Base-by-base conservation (phyloP, 495 filamentous ascomycete genomes). In the Talaromyces wortmannii region DNA sequence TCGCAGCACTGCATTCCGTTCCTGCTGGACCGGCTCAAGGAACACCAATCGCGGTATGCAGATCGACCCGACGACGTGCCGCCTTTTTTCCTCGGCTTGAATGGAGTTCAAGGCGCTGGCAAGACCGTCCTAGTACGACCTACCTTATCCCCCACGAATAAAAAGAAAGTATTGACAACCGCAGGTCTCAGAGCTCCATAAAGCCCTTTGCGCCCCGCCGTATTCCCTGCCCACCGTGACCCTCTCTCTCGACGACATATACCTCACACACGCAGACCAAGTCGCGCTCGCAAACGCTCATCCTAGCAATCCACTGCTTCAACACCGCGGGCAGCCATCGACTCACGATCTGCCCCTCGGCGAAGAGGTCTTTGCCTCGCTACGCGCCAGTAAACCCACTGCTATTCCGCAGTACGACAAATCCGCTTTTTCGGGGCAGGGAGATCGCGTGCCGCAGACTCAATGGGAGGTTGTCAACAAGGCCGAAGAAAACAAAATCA, bases 221-320 rank as follows among this genome's bases (percentile, higher is more conserved):
- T 80, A 90, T 67, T 78, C 75, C 8, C 77, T 96, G 42, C 73
- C 82, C 52, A 90, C 89, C 5, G 74, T 88, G 33, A 89, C 92
- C 7, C 77, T 91, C 62, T 92, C 88, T 63, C 90, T 96, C 53
- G 92, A 97, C 67, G 92, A 97, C 68, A 83, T 97, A 53, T 97
- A 97, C 67, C 81, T 95, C 53, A 74, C 84, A 4, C 86, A 89
- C 68, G 74, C 72, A 44, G 79, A 86, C 59, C 92, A 95, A 71
- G 65, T 79, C n/a, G 67, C 75, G 7, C 79, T 97, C 13, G 88
- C 87, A 32, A 59, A 76, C 12, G 63, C 78, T 0, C 73, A 92
- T 65, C 80, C 85, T 0, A 63, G 77, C 31, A 97, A 97, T 61
- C 79, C 78, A 13, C 76, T 97, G 2, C 73, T 96, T 17, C 88